Evolutionary conservation across 768 basidiomycete genomes (phyloP).

Genomic region (Lepiota brunneoincarnata): DNA sequence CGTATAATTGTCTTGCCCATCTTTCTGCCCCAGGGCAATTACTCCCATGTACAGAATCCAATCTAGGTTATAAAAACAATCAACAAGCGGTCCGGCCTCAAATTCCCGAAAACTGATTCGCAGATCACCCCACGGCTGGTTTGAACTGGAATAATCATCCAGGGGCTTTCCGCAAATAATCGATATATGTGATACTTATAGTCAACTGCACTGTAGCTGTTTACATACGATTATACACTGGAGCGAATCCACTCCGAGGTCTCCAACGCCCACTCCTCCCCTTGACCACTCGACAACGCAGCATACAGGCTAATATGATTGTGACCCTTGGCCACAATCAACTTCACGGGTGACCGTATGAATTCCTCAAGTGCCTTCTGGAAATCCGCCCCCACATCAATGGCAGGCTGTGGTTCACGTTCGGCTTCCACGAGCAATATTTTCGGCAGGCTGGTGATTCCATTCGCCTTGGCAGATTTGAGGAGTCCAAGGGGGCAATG

Average conservation of each 20-base stretch:
- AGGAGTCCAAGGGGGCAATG: slow-evolving; percentile 16
- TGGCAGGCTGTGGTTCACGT: slow-evolving; percentile 47
- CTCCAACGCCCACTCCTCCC: slow-evolving; percentile 60
- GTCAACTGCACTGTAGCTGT: too few species aligned
- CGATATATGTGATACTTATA: too few species aligned
- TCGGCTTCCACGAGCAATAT: slow-evolving; percentile 50
- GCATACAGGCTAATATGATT: slow-evolving; percentile 61
- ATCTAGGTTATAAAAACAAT: too few species aligned
- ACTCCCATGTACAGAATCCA: too few species aligned
- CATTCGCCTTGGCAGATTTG: slow-evolving; percentile 26
- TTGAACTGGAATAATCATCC: too few species aligned
- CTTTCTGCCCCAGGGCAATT: too few species aligned
- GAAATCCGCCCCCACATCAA: slow-evolving; percentile 36
- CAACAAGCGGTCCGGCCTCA: too few species aligned
- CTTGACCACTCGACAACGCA: slow-evolving; percentile 50
- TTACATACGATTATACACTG: background rate
- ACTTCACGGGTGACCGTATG: slow-evolving; percentile 27
- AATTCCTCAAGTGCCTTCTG: slow-evolving; percentile 33
- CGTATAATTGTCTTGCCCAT: too few species aligned
- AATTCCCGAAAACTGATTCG: too few species aligned
- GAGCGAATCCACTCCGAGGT: slow-evolving; percentile 35
- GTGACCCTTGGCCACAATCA: slow-evolving; percentile 45
- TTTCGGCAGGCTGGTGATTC: slow-evolving; percentile 36
- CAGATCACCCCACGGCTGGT: too few species aligned
- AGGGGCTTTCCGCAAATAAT: too few species aligned